Evolutionary conservation across 768 basidiomycete species (phyloP).

Genomic region (Trametes maxima): DNA sequence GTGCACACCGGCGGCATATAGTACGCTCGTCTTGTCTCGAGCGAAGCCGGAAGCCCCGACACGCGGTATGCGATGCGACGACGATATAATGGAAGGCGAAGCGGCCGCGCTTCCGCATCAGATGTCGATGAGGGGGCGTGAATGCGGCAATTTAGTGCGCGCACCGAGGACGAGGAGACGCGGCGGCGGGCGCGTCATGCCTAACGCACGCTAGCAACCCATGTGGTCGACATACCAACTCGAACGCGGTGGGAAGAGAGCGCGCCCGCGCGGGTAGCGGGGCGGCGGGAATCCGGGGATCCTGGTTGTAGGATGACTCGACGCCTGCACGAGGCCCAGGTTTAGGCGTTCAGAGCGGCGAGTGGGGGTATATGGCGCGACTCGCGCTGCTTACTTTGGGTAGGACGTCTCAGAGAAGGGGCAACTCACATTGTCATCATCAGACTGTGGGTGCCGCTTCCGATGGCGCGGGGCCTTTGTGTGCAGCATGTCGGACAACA

Average conservation of each 20-base stretch:
- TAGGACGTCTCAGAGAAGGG: background rate
- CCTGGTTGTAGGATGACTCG: background rate
- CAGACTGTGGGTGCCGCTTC: background rate
- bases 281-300: too few relatives aligned
- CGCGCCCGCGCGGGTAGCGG: too few relatives aligned
- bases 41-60: too few relatives aligned
- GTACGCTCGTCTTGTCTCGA: too few relatives aligned
- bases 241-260: background rate
- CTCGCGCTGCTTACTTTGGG: background rate
- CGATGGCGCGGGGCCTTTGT: background rate
- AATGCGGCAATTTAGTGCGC: background rate
- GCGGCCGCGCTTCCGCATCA: background rate
- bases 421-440: slow-evolving; percentile 2
- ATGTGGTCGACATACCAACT: background rate
- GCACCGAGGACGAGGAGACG: background rate
- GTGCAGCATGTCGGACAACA: too few relatives aligned
- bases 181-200: background rate
- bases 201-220: background rate
- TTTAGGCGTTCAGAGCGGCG: background rate
- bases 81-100: too few relatives aligned
- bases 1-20: too few relatives aligned
- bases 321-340: background rate
- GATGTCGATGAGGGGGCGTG: background rate
- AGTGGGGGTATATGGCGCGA: background rate
- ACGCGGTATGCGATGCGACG: too few relatives aligned